A percentile compares a stretch with the other conserved stretches of the same genome.
phyloP scores from a whole-genome alignment of 495 filamentous ascomycete genomes.

The Talaromyces proteolyticus region DNA sequence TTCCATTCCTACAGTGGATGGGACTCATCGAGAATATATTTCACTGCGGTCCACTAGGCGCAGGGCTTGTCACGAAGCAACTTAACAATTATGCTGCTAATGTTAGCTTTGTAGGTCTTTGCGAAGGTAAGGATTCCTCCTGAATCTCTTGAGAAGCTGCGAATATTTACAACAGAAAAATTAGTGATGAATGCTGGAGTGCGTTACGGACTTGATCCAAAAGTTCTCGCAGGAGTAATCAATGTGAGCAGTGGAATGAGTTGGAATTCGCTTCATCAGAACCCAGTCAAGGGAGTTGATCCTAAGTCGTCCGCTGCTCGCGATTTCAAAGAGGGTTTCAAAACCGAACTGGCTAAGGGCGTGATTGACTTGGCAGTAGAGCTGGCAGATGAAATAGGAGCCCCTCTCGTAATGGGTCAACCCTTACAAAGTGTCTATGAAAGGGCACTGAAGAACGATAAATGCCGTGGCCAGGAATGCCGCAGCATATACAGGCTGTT shows the following conservation, averaged over 20 bases:
- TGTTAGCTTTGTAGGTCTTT: background rate
- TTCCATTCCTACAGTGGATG: background rate
- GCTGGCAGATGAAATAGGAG: background rate
- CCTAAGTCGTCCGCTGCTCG: background rate
- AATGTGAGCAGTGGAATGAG: constrained; percentile 80
- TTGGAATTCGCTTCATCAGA: constrained; percentile 89
- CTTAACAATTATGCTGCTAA: background rate
- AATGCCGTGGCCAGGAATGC: background rate
- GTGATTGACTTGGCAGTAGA: background rate
- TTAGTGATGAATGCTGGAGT: constrained; percentile 77
- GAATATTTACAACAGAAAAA: background rate
- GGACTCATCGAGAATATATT: background rate
- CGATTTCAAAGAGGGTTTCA: background rate
- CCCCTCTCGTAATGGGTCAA: background rate
- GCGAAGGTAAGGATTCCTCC: background rate
- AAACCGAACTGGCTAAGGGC: background rate
- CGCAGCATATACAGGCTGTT: background rate
- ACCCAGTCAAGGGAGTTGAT: constrained; percentile 75
- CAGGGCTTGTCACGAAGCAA: background rate
- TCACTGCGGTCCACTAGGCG: background rate
- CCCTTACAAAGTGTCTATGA: background rate
- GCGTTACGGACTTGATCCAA: constrained; percentile 74
- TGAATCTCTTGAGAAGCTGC: background rate
- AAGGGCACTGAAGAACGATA: background rate
- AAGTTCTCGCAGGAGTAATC: constrained; percentile 69